Evolutionary conservation across 1,139 yeast species (phyloP), one percentile per base, ranked within the genome.

Genomic region (Debaryomyces sp.): DNA sequence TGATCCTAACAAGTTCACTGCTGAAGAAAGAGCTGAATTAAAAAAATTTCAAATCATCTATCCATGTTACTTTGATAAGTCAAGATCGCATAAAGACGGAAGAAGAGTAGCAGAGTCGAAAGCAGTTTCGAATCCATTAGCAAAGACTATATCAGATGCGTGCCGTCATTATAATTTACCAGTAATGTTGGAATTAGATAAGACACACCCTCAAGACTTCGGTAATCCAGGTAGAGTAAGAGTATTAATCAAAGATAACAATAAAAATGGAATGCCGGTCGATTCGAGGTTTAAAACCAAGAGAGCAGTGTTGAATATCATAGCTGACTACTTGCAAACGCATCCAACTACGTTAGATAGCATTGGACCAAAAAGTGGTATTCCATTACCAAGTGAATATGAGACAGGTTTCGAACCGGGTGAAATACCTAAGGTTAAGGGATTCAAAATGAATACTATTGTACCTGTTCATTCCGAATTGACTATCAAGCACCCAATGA

Each of bases 201-300:
- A 91, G 69, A 71, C 87, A 3, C 99, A 94, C 68, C 99, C 99
- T 8, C 96, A 91, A 65, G 99, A 94, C 70, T 94, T 88, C 80
- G 96, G 98, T 53, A 94, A 94, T 63, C 96, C 97, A 1, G 99
- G 99, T 12, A 80, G 98, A 59, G 94, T 94, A 34, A 80, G 96
- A 57, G 88, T 91, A 18, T 71, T 83, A 43, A 58, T 88, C 36
- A 85, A 82, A 59, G 78, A 78, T 51, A 63, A 71, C 17, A 74
- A 75, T 49, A 66, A 75, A 29, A 81, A 83, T 15, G 70, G 69
- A 43, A 64, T 71, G 26, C 61, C 68, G 2, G 64, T 61, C 9
- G 75, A 74, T 49, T 55, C 66, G 29, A 67, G 76, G 43, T 67
- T 75, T 53, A 68, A 70, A 42, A 84, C 81, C 57, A 92, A 92